A percentile compares a stretch with the other conserved stretches of the same genome.
phyloP scores from a whole-genome alignment of 305 asterid species.

The Lippia alba region DNA sequence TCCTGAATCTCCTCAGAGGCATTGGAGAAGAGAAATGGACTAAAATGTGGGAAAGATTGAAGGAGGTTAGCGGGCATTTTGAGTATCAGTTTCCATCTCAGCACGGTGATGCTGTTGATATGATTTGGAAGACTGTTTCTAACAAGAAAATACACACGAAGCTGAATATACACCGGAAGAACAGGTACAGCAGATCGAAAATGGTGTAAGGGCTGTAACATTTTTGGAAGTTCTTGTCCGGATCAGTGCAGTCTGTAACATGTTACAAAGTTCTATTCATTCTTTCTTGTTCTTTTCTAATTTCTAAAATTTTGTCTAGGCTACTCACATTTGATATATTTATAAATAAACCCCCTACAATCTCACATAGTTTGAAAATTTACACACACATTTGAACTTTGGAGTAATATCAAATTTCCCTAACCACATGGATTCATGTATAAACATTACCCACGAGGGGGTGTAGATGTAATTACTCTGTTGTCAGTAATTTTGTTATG shows the following conservation, averaged over 20 bases:
- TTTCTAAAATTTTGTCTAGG: no score
- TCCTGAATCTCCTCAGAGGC: slow-evolving; percentile 71
- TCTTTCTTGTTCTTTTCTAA: no score
- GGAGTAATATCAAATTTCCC: no score
- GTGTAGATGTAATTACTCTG: no score
- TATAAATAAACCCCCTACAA: no score
- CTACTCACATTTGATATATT: no score
- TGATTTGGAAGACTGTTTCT: slow-evolving; percentile 86
- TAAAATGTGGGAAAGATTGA: slow-evolving; percentile 74
- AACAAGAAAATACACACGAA: slow-evolving; percentile 52
- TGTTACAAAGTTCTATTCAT: no score
- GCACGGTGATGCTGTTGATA: slow-evolving; percentile 78
- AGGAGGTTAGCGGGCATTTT: slow-evolving; percentile 52
- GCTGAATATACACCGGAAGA: slow-evolving; percentile 55
- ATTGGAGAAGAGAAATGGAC: slow-evolving; percentile 62
- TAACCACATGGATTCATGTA: no score
- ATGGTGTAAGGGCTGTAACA: slow-evolving; percentile 6
- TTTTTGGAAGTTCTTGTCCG: background rate
- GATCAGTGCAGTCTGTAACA: slow-evolving; percentile 13
- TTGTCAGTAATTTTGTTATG: no score
- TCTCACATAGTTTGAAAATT: no score
- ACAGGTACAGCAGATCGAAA: slow-evolving; percentile 55
- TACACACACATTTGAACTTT: no score
- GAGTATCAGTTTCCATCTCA: slow-evolving; percentile 80
- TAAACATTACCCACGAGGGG: no score